These are phyloP conservation scores for Phenoliferia sp. DNA, from an alignment of 1,284 basidiomycete species.

Conservation along the genomic window DNA sequence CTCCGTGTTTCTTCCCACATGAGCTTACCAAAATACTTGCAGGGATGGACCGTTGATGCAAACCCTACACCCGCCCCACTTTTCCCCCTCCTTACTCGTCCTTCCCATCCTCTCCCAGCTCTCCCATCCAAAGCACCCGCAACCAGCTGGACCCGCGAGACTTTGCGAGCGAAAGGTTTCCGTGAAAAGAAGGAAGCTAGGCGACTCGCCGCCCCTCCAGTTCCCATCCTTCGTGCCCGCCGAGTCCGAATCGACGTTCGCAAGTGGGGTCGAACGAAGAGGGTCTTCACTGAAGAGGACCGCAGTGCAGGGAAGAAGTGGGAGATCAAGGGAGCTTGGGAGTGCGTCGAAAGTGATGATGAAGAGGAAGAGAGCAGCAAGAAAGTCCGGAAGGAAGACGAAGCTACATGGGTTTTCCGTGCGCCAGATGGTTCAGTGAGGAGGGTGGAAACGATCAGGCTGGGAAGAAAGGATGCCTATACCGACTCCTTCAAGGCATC, in stretches of 20 bases:
- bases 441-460: constrained; percentile 16
- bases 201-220: background rate
- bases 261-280: constrained; percentile 20
- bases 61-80: constrained; percentile 13
- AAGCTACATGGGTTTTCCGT: constrained; percentile 28
- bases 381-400: background rate
- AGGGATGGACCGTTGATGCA: constrained; percentile 31
- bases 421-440: constrained; percentile 17
- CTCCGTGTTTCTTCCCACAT: background rate
- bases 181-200: background rate
- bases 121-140: constrained; percentile 12
- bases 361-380: background rate
- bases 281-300: constrained; percentile 6
- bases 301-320: background rate
- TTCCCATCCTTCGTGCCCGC: constrained; percentile 9
- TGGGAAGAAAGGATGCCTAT: constrained; percentile 12
- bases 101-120: constrained; percentile 27
- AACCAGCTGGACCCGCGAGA: constrained; percentile 28
- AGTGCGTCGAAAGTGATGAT: constrained; percentile 18
- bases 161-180: constrained; percentile 11
- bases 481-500: constrained; percentile 27
- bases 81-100: constrained; percentile 29
- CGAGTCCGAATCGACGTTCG: constrained; percentile 29
- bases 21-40: background rate
- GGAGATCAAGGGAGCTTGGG: constrained; percentile 23